phyloP scores from a whole-genome alignment of 164 flowering plant genomes.

The Echeveria elegans region DNA sequence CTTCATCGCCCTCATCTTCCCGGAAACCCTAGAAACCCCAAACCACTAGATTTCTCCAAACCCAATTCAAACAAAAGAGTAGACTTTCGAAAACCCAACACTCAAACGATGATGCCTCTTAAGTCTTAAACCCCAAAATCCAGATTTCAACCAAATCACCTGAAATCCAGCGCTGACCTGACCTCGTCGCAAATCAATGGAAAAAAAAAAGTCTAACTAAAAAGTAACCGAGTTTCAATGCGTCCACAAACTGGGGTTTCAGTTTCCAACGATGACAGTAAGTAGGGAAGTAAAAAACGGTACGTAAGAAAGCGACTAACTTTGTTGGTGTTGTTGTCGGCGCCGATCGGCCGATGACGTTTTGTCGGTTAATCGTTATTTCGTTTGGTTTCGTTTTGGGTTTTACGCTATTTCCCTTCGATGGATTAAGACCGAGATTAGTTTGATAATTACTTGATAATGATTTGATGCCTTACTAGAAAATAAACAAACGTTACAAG shows the following conservation, averaged over 20 bases:
- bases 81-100: no score
- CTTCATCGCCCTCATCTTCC: slow-evolving; percentile 62
- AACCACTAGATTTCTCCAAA: background rate
- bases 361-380: background rate
- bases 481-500: no score
- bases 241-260: background rate
- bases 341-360: background rate
- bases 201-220: no score
- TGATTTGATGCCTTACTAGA: no score
- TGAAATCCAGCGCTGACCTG: slow-evolving; percentile 1
- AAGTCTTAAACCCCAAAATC: no score
- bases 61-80: background rate
- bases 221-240: background rate
- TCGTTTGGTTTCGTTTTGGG: background rate
- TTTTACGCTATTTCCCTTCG: no score
- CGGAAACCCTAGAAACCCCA: slow-evolving; percentile 11
- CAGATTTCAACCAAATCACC: background rate
- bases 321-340: background rate
- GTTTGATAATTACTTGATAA: no score
- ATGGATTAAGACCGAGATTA: background rate
- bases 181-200: background rate
- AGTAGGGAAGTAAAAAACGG: background rate
- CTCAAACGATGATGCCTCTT: no score
- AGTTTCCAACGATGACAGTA: background rate
- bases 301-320: background rate